Evolutionary conservation across 2,329 filamentous ascomycete species (phyloP).

Genomic region (Fusarium albosuccineum): DNA sequence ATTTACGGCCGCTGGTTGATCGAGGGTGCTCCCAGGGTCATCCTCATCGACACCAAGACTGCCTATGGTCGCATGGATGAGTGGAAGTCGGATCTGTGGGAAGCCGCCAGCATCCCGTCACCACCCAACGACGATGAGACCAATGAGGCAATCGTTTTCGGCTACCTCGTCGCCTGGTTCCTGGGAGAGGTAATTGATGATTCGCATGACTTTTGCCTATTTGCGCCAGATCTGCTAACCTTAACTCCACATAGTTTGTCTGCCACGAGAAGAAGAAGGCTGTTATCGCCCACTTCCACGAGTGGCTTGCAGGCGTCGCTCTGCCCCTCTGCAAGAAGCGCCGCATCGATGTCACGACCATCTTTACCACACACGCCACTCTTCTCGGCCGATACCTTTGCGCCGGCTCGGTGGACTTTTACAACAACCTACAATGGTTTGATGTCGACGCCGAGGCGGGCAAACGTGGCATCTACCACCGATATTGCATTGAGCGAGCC

Average conservation of each 20-base stretch:
- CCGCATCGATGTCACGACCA: slow-evolving; percentile 95
- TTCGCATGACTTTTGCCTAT: slow-evolving; percentile 9
- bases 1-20: slow-evolving; percentile 98
- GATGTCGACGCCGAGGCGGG: slow-evolving; percentile 97
- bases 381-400: slow-evolving; percentile 96
- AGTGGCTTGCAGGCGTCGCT: slow-evolving; percentile 96
- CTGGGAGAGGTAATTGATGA: slow-evolving; percentile 82
- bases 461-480: slow-evolving; percentile 97
- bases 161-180: slow-evolving; percentile 98
- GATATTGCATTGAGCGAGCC: slow-evolving; percentile 97
- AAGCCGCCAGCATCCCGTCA: slow-evolving; percentile 91
- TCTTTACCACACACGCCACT: slow-evolving; percentile 98
- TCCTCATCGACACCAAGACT: slow-evolving; percentile 95
- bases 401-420: slow-evolving; percentile 97
- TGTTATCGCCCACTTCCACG: slow-evolving; percentile 98
- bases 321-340: slow-evolving; percentile 93
- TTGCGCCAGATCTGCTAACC: slow-evolving; percentile 26
- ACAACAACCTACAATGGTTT: slow-evolving; percentile 98
- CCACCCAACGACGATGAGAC: slow-evolving; percentile 93
- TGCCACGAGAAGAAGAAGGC: slow-evolving; percentile 92
- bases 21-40: slow-evolving; percentile 91
- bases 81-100: slow-evolving; percentile 98
- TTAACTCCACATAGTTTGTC: slow-evolving; percentile 75
- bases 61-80: slow-evolving; percentile 93
- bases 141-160: slow-evolving; percentile 97